phyloP scores from a whole-genome alignment of 345 rosid genomes.

The Arabis hirsuta region DNA sequence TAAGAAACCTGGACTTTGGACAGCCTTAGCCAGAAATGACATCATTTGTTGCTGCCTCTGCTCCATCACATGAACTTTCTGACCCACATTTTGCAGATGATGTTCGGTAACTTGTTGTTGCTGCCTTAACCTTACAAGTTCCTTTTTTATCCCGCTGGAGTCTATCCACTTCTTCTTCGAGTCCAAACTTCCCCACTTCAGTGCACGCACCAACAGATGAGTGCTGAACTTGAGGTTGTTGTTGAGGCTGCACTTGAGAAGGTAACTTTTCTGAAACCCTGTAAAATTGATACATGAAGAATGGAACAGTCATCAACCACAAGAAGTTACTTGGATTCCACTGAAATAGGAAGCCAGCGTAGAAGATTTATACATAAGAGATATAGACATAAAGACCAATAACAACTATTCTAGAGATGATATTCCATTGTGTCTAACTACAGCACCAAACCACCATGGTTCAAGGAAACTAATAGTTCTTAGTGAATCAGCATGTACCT shows the following conservation, averaged over 20 bases:
- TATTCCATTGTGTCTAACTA: conserved; percentile 12
- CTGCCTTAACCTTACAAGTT: conserved; percentile 87
- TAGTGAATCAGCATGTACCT: conserved; percentile 40
- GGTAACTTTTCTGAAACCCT: conserved; percentile 92
- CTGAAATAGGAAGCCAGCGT: conserved; percentile 20
- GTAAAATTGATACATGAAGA: conserved; percentile 31
- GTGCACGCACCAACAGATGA: conserved; percentile 79
- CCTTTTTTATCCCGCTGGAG: conserved; percentile 90
- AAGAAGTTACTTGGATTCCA: conserved; percentile 18
- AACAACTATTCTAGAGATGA: neutral
- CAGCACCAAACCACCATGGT: conserved; percentile 33
- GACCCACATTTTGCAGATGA: conserved; percentile 78
- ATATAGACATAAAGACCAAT: neutral
- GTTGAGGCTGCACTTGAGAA: conserved; percentile 57
- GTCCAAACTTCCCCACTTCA: conserved; percentile 87
- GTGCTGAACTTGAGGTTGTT: conserved; percentile 64
- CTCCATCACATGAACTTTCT: conserved; percentile 89
- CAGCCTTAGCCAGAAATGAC: conserved; percentile 89
- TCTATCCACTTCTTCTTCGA: conserved; percentile 83
- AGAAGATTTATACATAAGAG: conserved; percentile 3
- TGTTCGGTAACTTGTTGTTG: conserved; percentile 80
- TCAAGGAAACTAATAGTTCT: conserved; percentile 35
- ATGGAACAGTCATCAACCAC: conserved; percentile 27
- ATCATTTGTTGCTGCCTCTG: conserved; percentile 95
- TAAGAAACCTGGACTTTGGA: conserved; percentile 78